Evolutionary conservation across 257 asterid species (phyloP).

Genomic region (Forsythia suspensa): DNA sequence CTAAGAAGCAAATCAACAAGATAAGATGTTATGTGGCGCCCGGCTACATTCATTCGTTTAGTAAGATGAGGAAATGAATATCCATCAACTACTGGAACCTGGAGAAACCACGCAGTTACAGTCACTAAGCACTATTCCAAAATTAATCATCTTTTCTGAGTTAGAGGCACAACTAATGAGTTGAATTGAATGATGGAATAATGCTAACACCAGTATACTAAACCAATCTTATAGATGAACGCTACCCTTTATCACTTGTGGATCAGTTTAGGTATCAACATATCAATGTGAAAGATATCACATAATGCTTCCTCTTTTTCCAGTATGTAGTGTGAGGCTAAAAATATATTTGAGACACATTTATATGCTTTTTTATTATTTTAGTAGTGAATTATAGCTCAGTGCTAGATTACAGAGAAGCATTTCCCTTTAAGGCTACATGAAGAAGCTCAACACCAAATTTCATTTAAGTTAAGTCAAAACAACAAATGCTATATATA

Average conservation of each 20-base stretch:
- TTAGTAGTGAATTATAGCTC: not conserved
- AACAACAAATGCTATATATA: not conserved
- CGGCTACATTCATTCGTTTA: slow-evolving; percentile 94
- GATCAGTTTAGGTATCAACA: not conserved
- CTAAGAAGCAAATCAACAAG: slow-evolving; percentile 87
- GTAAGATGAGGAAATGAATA: slow-evolving; percentile 98
- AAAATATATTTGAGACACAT: not conserved
- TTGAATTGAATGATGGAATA: not conserved
- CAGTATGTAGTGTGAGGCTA: not conserved
- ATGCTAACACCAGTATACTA: not conserved
- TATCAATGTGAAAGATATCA: not conserved
- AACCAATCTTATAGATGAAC: not conserved
- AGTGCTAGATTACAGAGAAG: not conserved
- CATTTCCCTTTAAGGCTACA: not conserved
- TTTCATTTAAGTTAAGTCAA: not conserved
- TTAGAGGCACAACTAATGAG: slow-evolving; percentile 1
- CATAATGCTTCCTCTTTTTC: not conserved
- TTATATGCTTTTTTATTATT: not conserved
- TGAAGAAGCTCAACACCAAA: not conserved
- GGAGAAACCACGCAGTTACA: slow-evolving; percentile 22
- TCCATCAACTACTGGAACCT: slow-evolving; percentile 99
- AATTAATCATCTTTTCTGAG: not conserved
- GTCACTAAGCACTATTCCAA: slow-evolving; percentile 1
- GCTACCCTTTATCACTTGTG: not conserved
- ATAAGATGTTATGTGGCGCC: slow-evolving; percentile 93